These are phyloP conservation scores for Colletotrichum eleusines DNA, from an alignment of 2,329 filamentous ascomycete species.

Conservation along the genomic window DNA sequence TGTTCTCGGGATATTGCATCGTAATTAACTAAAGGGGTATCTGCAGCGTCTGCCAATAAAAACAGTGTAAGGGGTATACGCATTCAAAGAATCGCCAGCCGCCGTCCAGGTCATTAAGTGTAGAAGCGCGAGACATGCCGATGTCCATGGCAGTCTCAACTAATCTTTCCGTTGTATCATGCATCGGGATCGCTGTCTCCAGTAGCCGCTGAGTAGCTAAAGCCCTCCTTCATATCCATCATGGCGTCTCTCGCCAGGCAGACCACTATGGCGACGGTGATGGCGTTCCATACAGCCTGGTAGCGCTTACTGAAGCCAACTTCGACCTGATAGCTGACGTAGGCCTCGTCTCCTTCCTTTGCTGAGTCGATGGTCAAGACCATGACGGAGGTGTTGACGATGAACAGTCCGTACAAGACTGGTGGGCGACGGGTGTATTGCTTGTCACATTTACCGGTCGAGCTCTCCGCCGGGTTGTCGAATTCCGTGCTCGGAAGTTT, in stretches of 20 bases:
- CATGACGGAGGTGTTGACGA: conserved; percentile 55
- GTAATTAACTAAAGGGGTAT: conserved; percentile 25
- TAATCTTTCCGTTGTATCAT: conserved; percentile 43
- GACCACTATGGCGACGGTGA: conserved; percentile 56
- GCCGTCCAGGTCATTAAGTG: conserved; percentile 1
- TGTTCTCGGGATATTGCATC: neutral
- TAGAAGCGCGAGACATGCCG: neutral
- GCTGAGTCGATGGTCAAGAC: conserved; percentile 56
- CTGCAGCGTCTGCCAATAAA: conserved; percentile 21
- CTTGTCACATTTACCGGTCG: no score
- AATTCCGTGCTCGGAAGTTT: neutral
- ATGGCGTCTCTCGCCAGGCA: conserved; percentile 58
- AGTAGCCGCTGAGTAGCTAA: conserved; percentile 48
- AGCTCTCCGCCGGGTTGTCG: neutral
- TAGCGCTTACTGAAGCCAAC: conserved; percentile 54
- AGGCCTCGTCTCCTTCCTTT: conserved; percentile 49
- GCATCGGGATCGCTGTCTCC: conserved; percentile 56
- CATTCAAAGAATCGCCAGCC: conserved; percentile 24
- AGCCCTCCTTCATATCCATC: conserved; percentile 51
- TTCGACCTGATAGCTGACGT: conserved; percentile 59
- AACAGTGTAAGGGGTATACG: conserved; percentile 34
- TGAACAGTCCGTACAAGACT: conserved; percentile 59
- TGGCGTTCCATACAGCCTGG: conserved; percentile 60
- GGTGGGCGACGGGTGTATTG: conserved; percentile 47
- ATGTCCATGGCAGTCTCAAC: neutral